Evolutionary conservation across 1,139 yeast species (phyloP).

Genomic region (Diutina rugosa): DNA sequence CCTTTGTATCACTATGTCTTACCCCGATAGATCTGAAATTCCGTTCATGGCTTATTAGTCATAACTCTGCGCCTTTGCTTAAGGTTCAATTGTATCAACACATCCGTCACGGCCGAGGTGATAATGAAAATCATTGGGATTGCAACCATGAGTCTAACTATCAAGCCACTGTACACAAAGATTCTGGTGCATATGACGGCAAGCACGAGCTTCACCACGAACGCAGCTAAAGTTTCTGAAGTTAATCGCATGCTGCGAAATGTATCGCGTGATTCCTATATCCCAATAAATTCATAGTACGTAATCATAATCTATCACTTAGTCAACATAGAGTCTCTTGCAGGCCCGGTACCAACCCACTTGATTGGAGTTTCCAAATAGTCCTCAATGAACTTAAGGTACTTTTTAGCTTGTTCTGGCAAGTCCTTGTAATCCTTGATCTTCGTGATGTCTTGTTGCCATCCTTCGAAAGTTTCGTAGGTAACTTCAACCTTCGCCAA

Average conservation of each 20-base stretch:
- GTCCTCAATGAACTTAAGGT: conserved; percentile 76
- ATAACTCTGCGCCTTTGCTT: not conserved
- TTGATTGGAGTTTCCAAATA: conserved; percentile 73
- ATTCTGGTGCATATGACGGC: not conserved
- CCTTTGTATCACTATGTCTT: not conserved
- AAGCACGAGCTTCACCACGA: not conserved
- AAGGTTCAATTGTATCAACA: not conserved
- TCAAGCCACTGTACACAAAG: not conserved
- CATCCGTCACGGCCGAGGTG: not conserved
- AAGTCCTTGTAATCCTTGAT: conserved; percentile 59
- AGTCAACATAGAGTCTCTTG: conserved; percentile 71
- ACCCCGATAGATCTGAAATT: not conserved
- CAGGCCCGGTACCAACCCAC: conserved; percentile 99
- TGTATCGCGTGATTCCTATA: not conserved
- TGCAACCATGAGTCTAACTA: not conserved
- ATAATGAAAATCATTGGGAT: no score
- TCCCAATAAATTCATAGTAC: not conserved
- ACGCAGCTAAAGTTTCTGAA: not conserved
- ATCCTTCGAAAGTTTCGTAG: conserved; percentile 85
- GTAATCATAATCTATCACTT: not conserved
- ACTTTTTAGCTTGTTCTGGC: conserved; percentile 79
- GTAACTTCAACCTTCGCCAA: conserved; percentile 85
- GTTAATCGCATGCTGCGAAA: not conserved
- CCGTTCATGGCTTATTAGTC: not conserved
- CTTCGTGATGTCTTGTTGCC: conserved; percentile 77